Evolutionary conservation across 2,329 filamentous ascomycete species (phyloP), one percentile per base, ranked within the genome.

Genomic region (Metarhizium guizhouense): DNA sequence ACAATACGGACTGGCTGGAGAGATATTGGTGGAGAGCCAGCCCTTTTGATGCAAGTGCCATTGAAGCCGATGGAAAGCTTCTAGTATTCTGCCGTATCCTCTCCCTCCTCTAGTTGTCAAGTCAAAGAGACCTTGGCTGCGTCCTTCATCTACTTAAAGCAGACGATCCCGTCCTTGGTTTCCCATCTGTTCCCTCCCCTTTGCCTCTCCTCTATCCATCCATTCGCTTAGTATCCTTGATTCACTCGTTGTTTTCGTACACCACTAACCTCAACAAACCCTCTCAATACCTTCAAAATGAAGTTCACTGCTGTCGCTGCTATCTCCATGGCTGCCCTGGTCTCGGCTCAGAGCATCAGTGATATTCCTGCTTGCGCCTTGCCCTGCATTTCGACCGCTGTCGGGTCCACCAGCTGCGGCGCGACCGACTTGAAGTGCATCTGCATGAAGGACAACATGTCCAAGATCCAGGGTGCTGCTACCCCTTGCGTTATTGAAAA

Each of bases 311-410:
- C 70, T 56, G 52, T 70, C 61, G 66, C 65, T 57, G 62, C 67
- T 59, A 53, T 70, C 55, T 62, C 66, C 63, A 63, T 72, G 59
- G 67, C 67, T 61, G 63, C 68, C 56, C 60, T 67, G 54, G 72
- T 62, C 48, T 59, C 61, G 54, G 72, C 72, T 60, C 68, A 72
- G 68, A 60, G 62, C 56, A 61, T 57, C 53, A 50, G 30, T 47
- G 70, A 72, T 57, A 65, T 74, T 55, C 73, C 73, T 61, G 52
- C 57, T 55, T 75, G 73, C 61, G 71, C 73, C 40, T 47, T 66
- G n/a, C 53, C 65, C 43, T 74, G 72, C 65, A 64, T 75, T 40
- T 60, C 65, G 60, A 55, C 63, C 3, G 65, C 69, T 57, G 63
- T 72, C 61, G 53, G 51, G 54, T 58, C 65, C 58, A 70, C 69